These are phyloP conservation scores for Prillingera fragicola DNA, from an alignment of 1,284 basidiomycete genomes.

Conservation along the genomic window DNA sequence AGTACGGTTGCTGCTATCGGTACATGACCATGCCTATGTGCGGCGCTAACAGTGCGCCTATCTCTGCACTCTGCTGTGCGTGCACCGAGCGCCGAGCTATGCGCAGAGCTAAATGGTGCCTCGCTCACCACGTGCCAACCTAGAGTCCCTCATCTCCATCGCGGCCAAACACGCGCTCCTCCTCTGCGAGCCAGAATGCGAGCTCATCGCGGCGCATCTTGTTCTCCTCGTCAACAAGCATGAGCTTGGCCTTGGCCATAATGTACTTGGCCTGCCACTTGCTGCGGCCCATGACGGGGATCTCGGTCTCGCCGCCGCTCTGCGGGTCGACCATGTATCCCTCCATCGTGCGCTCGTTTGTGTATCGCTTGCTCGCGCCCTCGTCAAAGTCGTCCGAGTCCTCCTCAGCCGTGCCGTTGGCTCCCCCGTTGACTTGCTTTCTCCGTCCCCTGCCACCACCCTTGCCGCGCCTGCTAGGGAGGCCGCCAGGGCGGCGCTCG, in stretches of 20 bases:
- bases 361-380: constrained; percentile 16
- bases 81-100: not conserved
- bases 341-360: constrained; percentile 16
- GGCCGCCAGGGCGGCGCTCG: constrained; percentile 13
- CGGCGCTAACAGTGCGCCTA: too few species aligned
- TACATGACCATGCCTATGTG: too few species aligned
- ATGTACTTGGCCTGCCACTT: constrained; percentile 40
- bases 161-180: constrained; percentile 9
- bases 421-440: not conserved
- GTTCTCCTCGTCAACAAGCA: constrained; percentile 46
- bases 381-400: constrained; percentile 27
- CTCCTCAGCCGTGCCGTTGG: too few species aligned
- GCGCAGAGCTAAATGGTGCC: not conserved
- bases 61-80: too few species aligned
- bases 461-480: constrained; percentile 12
- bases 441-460: constrained; percentile 1
- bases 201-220: constrained; percentile 35
- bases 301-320: constrained; percentile 10
- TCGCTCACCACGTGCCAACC: too few species aligned
- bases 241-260: constrained; percentile 44
- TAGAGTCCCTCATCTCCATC: too few species aligned
- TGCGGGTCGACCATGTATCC: constrained; percentile 18
- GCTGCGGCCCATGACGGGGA: constrained; percentile 28
- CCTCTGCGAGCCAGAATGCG: constrained; percentile 15
- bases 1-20: too few species aligned